phyloP scores from a whole-genome alignment of 352 stramenopile species.

The Pythium pyrilobum region DNA sequence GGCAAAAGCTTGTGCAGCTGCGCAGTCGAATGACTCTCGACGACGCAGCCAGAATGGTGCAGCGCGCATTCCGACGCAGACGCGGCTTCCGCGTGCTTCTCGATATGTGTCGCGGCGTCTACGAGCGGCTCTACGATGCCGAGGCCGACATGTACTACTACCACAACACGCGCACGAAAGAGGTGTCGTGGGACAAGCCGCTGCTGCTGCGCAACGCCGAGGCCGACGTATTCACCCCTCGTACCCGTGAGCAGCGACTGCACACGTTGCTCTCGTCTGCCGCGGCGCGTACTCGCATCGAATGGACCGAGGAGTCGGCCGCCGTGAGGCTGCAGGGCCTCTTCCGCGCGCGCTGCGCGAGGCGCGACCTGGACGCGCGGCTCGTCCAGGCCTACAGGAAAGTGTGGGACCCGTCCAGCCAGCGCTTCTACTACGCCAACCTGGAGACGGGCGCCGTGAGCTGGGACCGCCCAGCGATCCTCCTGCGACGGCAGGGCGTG shows the following conservation, averaged over 20 bases:
- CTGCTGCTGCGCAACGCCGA: constrained; percentile 32
- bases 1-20: not conserved
- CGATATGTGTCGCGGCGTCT: constrained; percentile 41
- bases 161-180: constrained; percentile 71
- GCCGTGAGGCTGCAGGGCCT: constrained; percentile 47
- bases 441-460: constrained; percentile 55
- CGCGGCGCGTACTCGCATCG: not conserved
- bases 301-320: constrained; percentile 47
- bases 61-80: constrained; percentile 44
- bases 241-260: constrained; percentile 36
- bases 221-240: constrained; percentile 46
- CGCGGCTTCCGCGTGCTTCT: constrained; percentile 41
- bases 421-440: constrained; percentile 72
- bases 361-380: constrained; percentile 27
- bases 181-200: constrained; percentile 66
- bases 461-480: constrained; percentile 43
- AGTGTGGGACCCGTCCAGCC: constrained; percentile 37
- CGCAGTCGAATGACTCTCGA: constrained; percentile 22
- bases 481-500: constrained; percentile 8
- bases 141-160: constrained; percentile 56
- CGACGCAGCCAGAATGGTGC: constrained; percentile 44
- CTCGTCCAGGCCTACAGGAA: constrained; percentile 51
- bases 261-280: constrained; percentile 17
- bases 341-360: constrained; percentile 46
- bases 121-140: constrained; percentile 68